Percentiles rank a stretch among this genome's conserved stretches.
These are phyloP conservation scores for Russula sp. DNA, from an alignment of 768 basidiomycete species.

Conservation along the genomic window DNA sequence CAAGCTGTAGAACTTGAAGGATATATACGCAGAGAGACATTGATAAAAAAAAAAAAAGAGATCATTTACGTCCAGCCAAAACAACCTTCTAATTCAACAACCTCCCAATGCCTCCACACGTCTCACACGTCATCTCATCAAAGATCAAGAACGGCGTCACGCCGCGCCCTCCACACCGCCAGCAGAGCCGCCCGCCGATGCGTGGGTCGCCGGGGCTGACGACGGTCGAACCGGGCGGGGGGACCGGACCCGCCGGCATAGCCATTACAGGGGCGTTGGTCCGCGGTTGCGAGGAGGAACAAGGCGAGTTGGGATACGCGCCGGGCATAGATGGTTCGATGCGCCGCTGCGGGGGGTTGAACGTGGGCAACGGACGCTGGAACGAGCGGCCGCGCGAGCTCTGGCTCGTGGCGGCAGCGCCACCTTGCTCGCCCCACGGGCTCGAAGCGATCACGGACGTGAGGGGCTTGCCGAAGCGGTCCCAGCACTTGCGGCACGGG, in stretches of 20 bases:
- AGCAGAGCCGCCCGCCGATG: conserved; percentile 61
- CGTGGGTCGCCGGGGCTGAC: conserved; percentile 62
- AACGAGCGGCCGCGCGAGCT: conserved; percentile 11
- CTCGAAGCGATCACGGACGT: conserved; percentile 54
- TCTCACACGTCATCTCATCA: conserved; percentile 46
- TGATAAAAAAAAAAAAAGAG: not conserved
- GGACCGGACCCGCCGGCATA: conserved; percentile 25
- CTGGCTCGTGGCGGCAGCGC: not conserved
- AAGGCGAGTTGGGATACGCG: not conserved
- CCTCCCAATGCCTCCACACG: conserved; percentile 63
- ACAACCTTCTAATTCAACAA: conserved; percentile 5
- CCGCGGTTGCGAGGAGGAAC: too few relatives aligned
- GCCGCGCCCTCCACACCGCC: conserved; percentile 59
- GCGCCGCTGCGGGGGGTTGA: conserved; percentile 17
- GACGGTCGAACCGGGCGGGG: conserved; percentile 41
- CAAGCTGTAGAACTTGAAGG: not conserved
- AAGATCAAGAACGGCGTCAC: conserved; percentile 46
- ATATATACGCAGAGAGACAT: not conserved
- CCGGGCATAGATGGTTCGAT: not conserved
- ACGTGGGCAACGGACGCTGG: conserved; percentile 24
- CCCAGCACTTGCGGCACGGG: conserved; percentile 74
- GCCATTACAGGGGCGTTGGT: conserved; percentile 17
- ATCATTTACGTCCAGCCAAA: not conserved
- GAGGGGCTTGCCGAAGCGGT: conserved; percentile 57
- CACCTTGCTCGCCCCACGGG: conserved; percentile 31